Conservation (phyloP, 2,329 filamentous ascomycete genomes). For the Arthroderma sp. region DNA sequence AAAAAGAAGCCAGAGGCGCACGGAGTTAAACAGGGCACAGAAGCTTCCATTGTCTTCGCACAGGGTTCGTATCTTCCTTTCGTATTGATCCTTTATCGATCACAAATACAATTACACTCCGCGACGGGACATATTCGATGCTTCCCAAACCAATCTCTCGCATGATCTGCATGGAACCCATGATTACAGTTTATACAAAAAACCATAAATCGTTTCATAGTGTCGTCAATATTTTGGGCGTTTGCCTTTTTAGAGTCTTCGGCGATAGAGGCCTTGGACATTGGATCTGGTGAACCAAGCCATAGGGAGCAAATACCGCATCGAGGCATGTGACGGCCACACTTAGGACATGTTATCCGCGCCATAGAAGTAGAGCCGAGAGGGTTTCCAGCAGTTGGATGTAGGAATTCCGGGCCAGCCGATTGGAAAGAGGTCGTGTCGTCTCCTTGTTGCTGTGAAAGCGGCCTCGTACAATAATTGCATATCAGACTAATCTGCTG, state of each 20-base stretch:
- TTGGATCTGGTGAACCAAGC: conserved; percentile 46
- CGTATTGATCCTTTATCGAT: conserved; percentile 9
- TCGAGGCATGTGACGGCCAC: conserved; percentile 49
- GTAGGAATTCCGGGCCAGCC: conserved; percentile 18
- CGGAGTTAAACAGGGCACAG: too few species aligned
- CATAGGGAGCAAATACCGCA: conserved; percentile 50
- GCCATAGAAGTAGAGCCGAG: conserved; percentile 24
- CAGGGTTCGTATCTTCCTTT: too few species aligned
- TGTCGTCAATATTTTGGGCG: conserved; percentile 22
- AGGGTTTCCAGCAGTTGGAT: conserved; percentile 24
- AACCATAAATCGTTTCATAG: conserved; percentile 43
- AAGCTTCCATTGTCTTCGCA: too few species aligned
- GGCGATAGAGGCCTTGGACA: conserved; percentile 26
- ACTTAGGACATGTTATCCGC: conserved; percentile 47
- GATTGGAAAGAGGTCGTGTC: conserved; percentile 17
- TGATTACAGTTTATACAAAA: conserved; percentile 53
- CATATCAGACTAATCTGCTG: conserved; percentile 47
- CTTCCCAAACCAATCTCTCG: conserved; percentile 46
- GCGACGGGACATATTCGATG: conserved; percentile 43
- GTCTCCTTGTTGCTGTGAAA: conserved; percentile 32
- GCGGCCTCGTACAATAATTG: conserved; percentile 45
- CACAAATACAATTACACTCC: conserved; percentile 43
- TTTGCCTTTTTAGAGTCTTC: conserved; percentile 19
- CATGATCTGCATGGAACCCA: conserved; percentile 51
- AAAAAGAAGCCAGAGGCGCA: too few species aligned